Conservation (phyloP, 179 eudicot genomes). For the Silene vulgaris region DNA sequence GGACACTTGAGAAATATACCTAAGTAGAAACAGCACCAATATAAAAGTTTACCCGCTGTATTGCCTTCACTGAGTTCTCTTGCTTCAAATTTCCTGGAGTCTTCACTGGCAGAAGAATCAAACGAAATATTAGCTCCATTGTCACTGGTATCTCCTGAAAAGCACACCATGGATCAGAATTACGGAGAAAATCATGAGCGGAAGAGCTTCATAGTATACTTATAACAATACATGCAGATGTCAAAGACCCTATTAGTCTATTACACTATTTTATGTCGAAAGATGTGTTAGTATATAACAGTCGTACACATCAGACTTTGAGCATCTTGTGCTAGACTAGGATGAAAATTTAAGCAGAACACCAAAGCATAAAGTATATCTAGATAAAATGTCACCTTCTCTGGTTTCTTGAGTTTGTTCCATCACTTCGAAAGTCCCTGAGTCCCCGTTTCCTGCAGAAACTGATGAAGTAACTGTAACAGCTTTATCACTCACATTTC, state of each 20-base stretch:
- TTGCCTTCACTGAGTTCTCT: constrained; percentile 10
- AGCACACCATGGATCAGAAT: not conserved
- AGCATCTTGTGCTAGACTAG: not conserved
- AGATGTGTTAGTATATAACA: not conserved
- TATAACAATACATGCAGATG: not conserved
- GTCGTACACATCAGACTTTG: not conserved
- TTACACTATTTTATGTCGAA: no score
- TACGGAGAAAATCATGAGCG: not conserved
- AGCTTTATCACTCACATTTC: not conserved
- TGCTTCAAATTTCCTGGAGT: not conserved
- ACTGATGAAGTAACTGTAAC: constrained; percentile 5
- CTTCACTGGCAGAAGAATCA: not conserved
- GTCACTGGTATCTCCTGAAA: constrained; percentile 12
- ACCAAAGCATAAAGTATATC: not conserved
- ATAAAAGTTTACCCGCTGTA: constrained; percentile 3
- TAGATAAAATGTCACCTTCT: constrained; percentile 4
- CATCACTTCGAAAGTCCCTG: not conserved
- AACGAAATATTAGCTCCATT: constrained; percentile 1
- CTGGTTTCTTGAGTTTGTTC: constrained; percentile 4
- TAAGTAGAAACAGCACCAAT: not conserved
- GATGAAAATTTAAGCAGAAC: constrained; percentile 6
- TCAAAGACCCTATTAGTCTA: no score
- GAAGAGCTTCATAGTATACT: not conserved
- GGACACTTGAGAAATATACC: constrained; percentile 1
- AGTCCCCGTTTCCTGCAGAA: constrained; percentile 12